Percentiles rank a stretch among this genome's conserved stretches.
Evolutionary conservation across 2,329 filamentous ascomycete genomes (phyloP).

Genomic region (Ophiocordyceps australis): DNA sequence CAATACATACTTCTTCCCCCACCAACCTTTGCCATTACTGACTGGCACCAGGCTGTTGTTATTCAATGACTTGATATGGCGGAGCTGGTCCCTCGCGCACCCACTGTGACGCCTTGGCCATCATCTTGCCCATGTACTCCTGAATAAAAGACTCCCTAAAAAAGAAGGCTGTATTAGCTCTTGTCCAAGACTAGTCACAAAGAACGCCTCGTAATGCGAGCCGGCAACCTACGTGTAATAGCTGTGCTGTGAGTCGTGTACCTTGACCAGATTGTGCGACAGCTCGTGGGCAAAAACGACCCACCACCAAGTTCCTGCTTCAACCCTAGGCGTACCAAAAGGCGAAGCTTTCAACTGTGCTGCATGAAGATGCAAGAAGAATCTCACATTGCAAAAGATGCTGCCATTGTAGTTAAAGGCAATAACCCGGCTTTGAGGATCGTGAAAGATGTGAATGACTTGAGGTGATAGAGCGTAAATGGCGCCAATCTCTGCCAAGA

Average conservation of each 20-base stretch:
- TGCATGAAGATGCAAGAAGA: slow-evolving; percentile 65
- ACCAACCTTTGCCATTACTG: too few species aligned
- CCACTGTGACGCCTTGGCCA: slow-evolving; percentile 29
- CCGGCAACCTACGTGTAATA: slow-evolving; percentile 50
- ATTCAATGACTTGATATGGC: too few species aligned
- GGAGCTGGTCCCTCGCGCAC: too few species aligned
- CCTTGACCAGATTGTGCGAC: slow-evolving; percentile 74
- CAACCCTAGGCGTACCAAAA: slow-evolving; percentile 31
- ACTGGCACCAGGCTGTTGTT: too few species aligned
- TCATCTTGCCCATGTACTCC: slow-evolving; percentile 57
- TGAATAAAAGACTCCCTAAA: slow-evolving; percentile 56
- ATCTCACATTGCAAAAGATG: slow-evolving; percentile 86
- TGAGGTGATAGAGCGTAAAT: slow-evolving; percentile 55
- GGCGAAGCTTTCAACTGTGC: slow-evolving; percentile 18
- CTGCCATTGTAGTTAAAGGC: slow-evolving; percentile 81
- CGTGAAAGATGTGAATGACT: slow-evolving; percentile 75
- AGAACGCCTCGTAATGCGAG: too few species aligned
- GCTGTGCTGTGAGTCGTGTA: slow-evolving; percentile 63
- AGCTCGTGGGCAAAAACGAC: slow-evolving; percentile 91
- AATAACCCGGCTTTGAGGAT: slow-evolving; percentile 61
- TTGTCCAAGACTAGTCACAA: too few species aligned
- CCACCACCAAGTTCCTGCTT: slow-evolving; percentile 79
- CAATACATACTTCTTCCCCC: too few species aligned
- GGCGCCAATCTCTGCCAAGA: slow-evolving; percentile 50
- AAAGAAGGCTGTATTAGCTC: too few species aligned